Evolutionary conservation across 495 filamentous ascomycete genomes (phyloP), one percentile per base, ranked within the genome.

Genomic region (Wilcoxina mikolae): DNA sequence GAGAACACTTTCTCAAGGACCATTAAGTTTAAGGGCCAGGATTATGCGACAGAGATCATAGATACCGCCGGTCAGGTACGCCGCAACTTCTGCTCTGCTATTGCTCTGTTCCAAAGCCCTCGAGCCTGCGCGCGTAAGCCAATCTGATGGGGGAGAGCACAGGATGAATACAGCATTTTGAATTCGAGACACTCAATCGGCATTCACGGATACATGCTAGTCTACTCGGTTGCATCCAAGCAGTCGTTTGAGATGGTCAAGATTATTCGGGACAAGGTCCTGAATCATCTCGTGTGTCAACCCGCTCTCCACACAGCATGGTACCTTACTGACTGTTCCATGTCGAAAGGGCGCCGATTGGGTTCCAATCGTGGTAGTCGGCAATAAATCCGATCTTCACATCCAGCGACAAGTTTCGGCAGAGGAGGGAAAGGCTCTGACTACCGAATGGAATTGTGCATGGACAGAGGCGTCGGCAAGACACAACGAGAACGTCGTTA

Each of bases 131-230:
- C 42, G 26, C 46, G 61, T 52, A 50, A 58, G 46, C 29, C 18
- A 54, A 54, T 48, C 38, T 26, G 55, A 18, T 22, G 38, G 9
- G 18, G 15, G 25, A 35, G 15, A 7, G 31, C 54, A 29, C 68
- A 94, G 87, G 91, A 99, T 72, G 93, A 98, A 69, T 96, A 98
- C 71, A 90, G 84, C 65, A 95, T 96, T 62, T 74, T 98, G 50
- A 95, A 94, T 68, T 94, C 85, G 41, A 95, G 95, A 69, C 93
- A 98, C 70, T 96, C 96, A 68, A 98, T 98, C 71, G 91, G 91
- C 56, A 95, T 96, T 60, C 91, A 98, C 76, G 91, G 91, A 35
- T 98, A 98, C 72, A 89, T 98, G 78, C 82, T 98, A 48, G 91
- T 94, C 38, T 98, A 98, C 70, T 94, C 87, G 17, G 85, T 98